Conservation (phyloP, 108 stramenopile genomes). For the Skeletonema menzelii region DNA sequence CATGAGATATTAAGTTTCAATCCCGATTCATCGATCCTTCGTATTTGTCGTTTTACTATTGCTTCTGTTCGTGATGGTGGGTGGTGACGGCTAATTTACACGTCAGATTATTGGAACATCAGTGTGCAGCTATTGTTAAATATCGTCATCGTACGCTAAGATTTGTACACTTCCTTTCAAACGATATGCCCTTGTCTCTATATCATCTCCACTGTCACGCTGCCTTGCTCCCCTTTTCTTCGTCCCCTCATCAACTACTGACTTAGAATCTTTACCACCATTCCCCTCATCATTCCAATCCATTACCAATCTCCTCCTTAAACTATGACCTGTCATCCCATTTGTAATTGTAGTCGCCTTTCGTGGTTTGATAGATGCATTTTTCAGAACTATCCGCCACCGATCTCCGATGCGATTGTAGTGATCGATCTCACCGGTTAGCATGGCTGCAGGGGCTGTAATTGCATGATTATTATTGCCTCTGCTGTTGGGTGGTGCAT, state of each 20-base stretch:
- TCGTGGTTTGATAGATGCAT: constrained; percentile 25
- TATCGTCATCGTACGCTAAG: constrained; percentile 38
- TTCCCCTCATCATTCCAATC: constrained; percentile 30
- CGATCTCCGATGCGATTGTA: constrained; percentile 48
- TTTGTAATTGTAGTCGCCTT: constrained; percentile 9
- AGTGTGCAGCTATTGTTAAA: neutral
- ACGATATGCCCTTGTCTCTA: constrained; percentile 2
- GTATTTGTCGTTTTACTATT: too few species aligned
- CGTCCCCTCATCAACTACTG: neutral
- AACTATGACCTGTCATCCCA: constrained; percentile 22
- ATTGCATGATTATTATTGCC: neutral
- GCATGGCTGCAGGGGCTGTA: constrained; percentile 39
- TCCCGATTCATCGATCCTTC: too few species aligned
- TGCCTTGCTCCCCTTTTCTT: neutral
- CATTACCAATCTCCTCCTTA: constrained; percentile 16
- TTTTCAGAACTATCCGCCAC: constrained; percentile 46
- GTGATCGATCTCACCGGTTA: constrained; percentile 39
- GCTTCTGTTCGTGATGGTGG: too few species aligned
- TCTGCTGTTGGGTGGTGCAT: neutral
- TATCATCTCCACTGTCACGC: neutral
- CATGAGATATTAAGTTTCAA: too few species aligned
- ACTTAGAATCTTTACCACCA: neutral
- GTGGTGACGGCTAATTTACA: too few species aligned
- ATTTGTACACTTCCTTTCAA: constrained; percentile 36
- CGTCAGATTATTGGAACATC: too few species aligned